Evolutionary conservation across 805 yeast species (phyloP), one percentile per base, ranked within the genome.

Genomic region (Helenozyma rhizophorensis): DNA sequence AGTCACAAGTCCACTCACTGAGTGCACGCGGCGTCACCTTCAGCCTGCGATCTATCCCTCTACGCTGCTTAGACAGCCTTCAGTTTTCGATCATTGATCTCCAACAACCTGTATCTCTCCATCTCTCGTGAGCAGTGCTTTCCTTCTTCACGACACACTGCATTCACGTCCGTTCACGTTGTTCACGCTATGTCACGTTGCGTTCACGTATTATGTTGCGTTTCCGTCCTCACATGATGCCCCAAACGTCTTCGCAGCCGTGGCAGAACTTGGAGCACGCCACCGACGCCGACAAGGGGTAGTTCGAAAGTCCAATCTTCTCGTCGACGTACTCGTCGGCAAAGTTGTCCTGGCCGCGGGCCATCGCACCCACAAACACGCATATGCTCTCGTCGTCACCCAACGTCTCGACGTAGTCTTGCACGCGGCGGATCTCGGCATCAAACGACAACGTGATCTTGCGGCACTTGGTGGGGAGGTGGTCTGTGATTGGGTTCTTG

Each of bases 301-400:
- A 93, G 53, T 90, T 88, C 22, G 97, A 87, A 36, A 93, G 80
- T 49, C 97, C 97, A 39, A 93, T 83, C 55, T 90, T 93, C 61
- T 93, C 97, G 58, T 93, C 97, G 27, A 90, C 95, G 54, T 61
- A 90, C 60, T 89, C 97, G 60, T 93, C 98, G 15, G 98, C 98
- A 62, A 93, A 93, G 49, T 80, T 88, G 62, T 93, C 98, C 57
- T 83, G 83, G 54, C 98, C 98, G 60, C 97, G 80, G 14, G 98
- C 98, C 96, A 93, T 93, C 28, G 98, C 96, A 56, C 98, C 98
- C 28, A 93, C 97, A 61, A 93, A 93, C 17, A 93, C 97, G 72
- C 98, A 93, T 48, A 93, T 80, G 54, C 95, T 84, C 66, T 93
- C 96, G 54, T 86, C 95, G 2, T 78, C 80, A 48, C 79, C 95